Base-by-base conservation (phyloP, 495 filamentous ascomycete species). In the Podospora fimiseda region DNA sequence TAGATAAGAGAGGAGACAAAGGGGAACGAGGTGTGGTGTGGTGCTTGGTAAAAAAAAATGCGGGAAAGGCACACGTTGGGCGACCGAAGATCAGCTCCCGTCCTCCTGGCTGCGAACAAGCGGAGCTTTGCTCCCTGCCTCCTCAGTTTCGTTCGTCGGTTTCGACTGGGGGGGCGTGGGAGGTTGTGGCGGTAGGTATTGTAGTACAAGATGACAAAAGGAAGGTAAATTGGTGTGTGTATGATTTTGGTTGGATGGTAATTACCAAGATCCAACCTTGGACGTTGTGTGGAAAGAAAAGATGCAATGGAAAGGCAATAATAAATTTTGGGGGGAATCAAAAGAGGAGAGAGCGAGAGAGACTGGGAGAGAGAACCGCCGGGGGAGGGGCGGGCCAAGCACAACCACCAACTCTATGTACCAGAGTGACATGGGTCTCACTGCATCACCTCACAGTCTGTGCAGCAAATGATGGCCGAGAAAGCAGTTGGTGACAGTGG, bases 71-170 rank as follows among this genome's bases (percentile, higher is more conserved):
- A 47, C 44, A 47, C 44, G 44, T 50, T 51, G 24, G 49, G 48
- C 37, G 43, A 48, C 52, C 20, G 38, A 43, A 55, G 13, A 43
- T 41, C 45, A 55, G 45, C 44, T 47, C 44, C 8, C 52, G 30
- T 46, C 44, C 19, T n/a, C 19, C 11, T 9, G 39, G 18, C 24
- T 16, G 18, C 23, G 21, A 24, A 50, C 19, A 39, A 11, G 18
- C 23, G 48, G 27, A 41, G 39, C 39, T 41, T 41, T 41, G 5
- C 11, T 11, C 27, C 27, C 27, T 33, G 27, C 39, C 16, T 41
- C 39, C 39, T 41, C 13, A 9, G 39, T 41, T 41, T 41, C 39
- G 39, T 47, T 47, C 39, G 16, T 41, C 39, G 39, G 39, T n/a
- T 41, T 41, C n/a, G 39, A 18, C 16, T 41, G 39, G 11, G 39